Conservation (phyloP, 257 asterid genomes). For the Agastache rugosa region DNA sequence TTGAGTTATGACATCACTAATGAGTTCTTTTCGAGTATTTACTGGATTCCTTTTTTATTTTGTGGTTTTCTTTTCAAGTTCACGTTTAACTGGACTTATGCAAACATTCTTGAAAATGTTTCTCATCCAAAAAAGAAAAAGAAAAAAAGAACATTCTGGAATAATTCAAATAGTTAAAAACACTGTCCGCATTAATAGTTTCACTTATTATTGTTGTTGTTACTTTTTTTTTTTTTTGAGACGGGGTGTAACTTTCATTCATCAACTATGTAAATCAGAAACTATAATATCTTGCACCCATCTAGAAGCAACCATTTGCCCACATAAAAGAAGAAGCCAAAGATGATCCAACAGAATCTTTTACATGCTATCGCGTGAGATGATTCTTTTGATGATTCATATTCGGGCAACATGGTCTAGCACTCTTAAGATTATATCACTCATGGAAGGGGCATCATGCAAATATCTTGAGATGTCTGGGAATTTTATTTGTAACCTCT, state of each 20-base stretch:
- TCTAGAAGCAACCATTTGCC: background rate
- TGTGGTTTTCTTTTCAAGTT: background rate
- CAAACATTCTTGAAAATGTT: background rate
- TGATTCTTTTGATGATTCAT: constrained; percentile 3
- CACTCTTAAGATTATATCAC: background rate
- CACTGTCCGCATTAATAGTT: background rate
- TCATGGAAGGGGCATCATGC: background rate
- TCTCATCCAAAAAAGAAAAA: background rate
- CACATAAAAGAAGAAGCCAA: background rate
- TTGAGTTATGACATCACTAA: constrained; percentile 5
- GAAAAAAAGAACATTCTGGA: background rate
- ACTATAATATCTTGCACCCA: background rate
- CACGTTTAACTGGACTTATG: background rate
- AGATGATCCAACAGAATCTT: background rate
- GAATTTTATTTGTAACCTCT: background rate
- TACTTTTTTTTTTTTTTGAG: background rate
- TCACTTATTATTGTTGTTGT: background rate
- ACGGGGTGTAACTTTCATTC: background rate
- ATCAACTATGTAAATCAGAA: background rate
- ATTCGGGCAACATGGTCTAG: constrained; percentile 6
- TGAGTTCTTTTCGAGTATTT: constrained; percentile 1
- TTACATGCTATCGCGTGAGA: constrained; percentile 1
- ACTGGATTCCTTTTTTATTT: background rate
- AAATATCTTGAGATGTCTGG: constrained; percentile 5
- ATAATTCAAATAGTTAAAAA: background rate